Evolutionary conservation across 2,329 filamentous ascomycete species (phyloP).

Genomic region (Curvularia verruculosa): DNA sequence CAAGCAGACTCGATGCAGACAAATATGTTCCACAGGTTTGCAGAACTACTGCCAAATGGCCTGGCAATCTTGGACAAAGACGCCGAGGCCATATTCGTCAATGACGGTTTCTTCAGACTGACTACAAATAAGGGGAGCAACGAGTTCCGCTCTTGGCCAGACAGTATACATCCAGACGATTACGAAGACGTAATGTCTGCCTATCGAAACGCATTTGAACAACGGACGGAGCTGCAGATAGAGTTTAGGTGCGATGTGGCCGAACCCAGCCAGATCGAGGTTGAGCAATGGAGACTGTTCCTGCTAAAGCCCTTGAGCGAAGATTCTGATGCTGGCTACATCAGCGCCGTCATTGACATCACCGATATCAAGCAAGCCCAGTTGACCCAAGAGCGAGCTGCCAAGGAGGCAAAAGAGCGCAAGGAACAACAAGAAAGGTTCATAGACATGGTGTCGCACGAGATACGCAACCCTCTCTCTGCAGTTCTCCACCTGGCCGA

Average conservation of each 20-base stretch:
- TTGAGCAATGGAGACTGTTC: slow-evolving; percentile 51
- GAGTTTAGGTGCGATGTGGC: slow-evolving; percentile 52
- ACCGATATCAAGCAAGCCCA: slow-evolving; percentile 54
- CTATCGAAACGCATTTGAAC: slow-evolving; percentile 52
- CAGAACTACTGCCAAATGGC: slow-evolving; percentile 54
- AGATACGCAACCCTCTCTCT: slow-evolving; percentile 49
- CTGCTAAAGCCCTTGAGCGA: slow-evolving; percentile 52
- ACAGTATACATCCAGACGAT: slow-evolving; percentile 54
- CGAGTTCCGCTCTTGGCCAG: slow-evolving; percentile 54
- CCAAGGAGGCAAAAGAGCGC: slow-evolving; percentile 51
- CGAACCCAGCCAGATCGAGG: slow-evolving; percentile 26
- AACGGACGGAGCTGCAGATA: slow-evolving; percentile 47
- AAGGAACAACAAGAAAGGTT: slow-evolving; percentile 56
- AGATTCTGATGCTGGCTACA: slow-evolving; percentile 52
- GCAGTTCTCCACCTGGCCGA: slow-evolving; percentile 53
- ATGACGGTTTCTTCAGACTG: slow-evolving; percentile 54
- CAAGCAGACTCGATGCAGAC: slow-evolving; percentile 47
- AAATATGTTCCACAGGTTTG: slow-evolving; percentile 53
- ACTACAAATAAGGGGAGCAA: slow-evolving; percentile 51
- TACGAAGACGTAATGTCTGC: slow-evolving; percentile 54
- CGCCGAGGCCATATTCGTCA: slow-evolving; percentile 55
- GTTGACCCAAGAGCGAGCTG: slow-evolving; percentile 50
- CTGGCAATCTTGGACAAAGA: slow-evolving; percentile 54
- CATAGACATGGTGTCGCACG: slow-evolving; percentile 55
- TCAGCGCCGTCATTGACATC: slow-evolving; percentile 56